These are phyloP conservation scores for Fusarium vanettenii DNA, from an alignment of 2,329 filamentous ascomycete genomes.

Conservation along the genomic window DNA sequence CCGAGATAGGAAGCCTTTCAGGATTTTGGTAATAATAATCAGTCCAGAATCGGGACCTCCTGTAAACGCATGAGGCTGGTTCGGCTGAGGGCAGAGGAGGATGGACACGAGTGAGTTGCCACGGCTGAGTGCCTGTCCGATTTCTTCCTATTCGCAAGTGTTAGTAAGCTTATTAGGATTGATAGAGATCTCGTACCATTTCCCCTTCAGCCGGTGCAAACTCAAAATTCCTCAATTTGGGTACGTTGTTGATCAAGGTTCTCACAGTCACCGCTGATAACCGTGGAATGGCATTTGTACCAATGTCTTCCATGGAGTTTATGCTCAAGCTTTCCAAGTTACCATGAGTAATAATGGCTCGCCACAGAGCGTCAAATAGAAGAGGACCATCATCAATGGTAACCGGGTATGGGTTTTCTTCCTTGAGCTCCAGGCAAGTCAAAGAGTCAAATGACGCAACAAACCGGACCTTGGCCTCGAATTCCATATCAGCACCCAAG, in stretches of 20 bases:
- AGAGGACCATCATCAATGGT: not conserved
- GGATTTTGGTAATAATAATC: not conserved
- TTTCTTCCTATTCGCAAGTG: constrained; percentile 1
- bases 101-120: constrained; percentile 11
- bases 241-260: not conserved
- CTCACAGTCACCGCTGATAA: not conserved
- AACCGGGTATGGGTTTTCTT: not conserved
- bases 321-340: not conserved
- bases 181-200: constrained; percentile 2
- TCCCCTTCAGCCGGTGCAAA: not conserved
- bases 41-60: not conserved
- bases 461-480: not conserved
- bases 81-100: not conserved
- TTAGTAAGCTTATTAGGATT: not conserved
- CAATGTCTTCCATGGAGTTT: not conserved
- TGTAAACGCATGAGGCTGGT: not conserved
- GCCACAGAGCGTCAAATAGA: not conserved
- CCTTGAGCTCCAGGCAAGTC: not conserved
- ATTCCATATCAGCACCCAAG: not conserved
- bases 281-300: not conserved
- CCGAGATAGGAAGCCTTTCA: not conserved
- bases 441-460: not conserved
- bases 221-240: not conserved
- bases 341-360: not conserved
- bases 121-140: constrained; percentile 10